These are phyloP conservation scores for Colletotrichum filicis DNA, from an alignment of 2,329 filamentous ascomycete genomes.

Conservation along the genomic window DNA sequence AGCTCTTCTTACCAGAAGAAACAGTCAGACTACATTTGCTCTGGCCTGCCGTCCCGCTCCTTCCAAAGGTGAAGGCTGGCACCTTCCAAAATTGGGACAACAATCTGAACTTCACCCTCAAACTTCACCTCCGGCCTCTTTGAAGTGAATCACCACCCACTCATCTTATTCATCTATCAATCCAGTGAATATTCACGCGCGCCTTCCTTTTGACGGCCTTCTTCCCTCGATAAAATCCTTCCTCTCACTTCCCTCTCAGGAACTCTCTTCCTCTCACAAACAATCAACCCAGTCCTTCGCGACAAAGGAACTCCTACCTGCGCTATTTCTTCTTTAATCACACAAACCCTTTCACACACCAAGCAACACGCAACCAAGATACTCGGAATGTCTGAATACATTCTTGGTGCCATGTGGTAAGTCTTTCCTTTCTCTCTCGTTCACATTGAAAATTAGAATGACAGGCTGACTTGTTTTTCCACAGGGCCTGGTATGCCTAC, in stretches of 20 bases:
- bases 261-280: neutral
- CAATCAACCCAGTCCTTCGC: neutral
- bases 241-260: neutral
- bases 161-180: neutral
- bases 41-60: neutral
- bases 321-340: neutral
- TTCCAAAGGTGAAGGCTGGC: neutral
- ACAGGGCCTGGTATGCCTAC: constrained; percentile 16
- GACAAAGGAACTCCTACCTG: neutral
- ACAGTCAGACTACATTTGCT: too few relatives aligned
- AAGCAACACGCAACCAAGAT: neutral
- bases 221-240: too few relatives aligned
- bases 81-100: neutral
- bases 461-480: neutral
- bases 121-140: neutral
- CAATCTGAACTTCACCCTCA: neutral
- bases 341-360: neutral
- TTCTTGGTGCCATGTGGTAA: constrained; percentile 16
- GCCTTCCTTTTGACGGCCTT: neutral
- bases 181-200: neutral
- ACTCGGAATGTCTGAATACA: neutral
- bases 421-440: neutral
- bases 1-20: neutral
- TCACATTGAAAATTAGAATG: neutral
- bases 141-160: neutral